phyloP scores from a whole-genome alignment of 768 basidiomycete genomes.

The Nidularia pulvinata region DNA sequence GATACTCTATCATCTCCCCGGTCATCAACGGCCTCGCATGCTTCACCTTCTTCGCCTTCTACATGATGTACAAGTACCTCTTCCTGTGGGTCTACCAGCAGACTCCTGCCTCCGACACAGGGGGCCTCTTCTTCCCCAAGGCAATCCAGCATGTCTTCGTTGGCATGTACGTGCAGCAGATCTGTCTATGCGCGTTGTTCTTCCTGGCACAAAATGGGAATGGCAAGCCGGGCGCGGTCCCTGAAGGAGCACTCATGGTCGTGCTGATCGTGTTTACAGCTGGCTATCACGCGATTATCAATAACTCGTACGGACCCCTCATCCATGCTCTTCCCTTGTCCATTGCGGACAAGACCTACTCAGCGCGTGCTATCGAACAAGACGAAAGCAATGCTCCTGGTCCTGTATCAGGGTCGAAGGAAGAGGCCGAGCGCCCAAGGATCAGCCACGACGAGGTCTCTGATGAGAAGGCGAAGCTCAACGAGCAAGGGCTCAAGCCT shows the following conservation, averaged over 20 bases:
- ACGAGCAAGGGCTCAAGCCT: background rate
- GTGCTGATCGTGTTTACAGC: conserved; percentile 81
- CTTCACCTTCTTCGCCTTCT: conserved; percentile 82
- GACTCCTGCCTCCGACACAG: conserved; percentile 71
- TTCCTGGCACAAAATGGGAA: conserved; percentile 75
- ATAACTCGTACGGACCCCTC: conserved; percentile 81
- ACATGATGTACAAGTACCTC: conserved; percentile 83
- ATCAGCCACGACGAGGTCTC: too few relatives aligned
- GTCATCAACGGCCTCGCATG: conserved; percentile 91
- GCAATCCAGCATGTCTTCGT: conserved; percentile 94
- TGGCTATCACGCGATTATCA: conserved; percentile 73
- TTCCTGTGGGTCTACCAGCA: conserved; percentile 83
- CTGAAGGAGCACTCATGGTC: conserved; percentile 84
- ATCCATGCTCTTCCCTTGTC: conserved; percentile 74
- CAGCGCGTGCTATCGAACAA: conserved; percentile 11
- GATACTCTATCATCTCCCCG: conserved; percentile 89
- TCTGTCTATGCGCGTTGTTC: conserved; percentile 87
- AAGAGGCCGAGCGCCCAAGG: too few relatives aligned
- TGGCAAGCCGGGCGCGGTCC: conserved; percentile 51
- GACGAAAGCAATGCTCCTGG: conserved; percentile 4
- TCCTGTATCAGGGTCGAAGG: background rate
- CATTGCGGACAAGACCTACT: conserved; percentile 70
- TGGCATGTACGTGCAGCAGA: conserved; percentile 88
- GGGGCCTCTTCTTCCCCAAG: conserved; percentile 94
- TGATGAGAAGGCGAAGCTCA: background rate